Percentiles rank a stretch among this genome's conserved stretches.
These are phyloP conservation scores for Botrytis sinoallii DNA, from an alignment of 2,329 filamentous ascomycete genomes.

Conservation along the genomic window DNA sequence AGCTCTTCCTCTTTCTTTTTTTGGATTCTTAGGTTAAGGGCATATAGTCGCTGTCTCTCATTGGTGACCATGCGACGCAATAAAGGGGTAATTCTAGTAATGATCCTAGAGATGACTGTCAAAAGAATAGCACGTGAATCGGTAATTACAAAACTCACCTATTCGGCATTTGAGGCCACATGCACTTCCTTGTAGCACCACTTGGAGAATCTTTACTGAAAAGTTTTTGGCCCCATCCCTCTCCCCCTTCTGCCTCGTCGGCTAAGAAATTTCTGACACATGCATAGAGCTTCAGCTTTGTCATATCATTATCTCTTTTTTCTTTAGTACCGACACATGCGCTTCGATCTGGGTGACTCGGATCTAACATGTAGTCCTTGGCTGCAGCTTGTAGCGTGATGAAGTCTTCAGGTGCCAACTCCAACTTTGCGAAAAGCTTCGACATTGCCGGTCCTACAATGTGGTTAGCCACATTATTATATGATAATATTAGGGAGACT, in stretches of 20 bases:
- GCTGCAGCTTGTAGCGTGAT: slow-evolving; percentile 35
- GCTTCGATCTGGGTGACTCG: slow-evolving; percentile 33
- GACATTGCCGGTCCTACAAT: slow-evolving; percentile 34
- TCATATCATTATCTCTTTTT: slow-evolving; percentile 32
- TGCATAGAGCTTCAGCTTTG: slow-evolving; percentile 34
- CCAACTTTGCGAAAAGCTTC: slow-evolving; percentile 33
- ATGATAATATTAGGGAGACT: slow-evolving; percentile 10
- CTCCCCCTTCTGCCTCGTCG: slow-evolving; percentile 28
- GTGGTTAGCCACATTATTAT: slow-evolving; percentile 7
- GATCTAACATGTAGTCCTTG: slow-evolving; percentile 38
- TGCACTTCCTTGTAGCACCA: slow-evolving; percentile 27
- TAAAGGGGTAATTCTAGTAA: slow-evolving; percentile 33
- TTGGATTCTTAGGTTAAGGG: slow-evolving; percentile 26
- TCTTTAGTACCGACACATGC: slow-evolving; percentile 32
- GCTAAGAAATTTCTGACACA: slow-evolving; percentile 34
- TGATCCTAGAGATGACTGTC: slow-evolving; percentile 29
- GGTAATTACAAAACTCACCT: slow-evolving; percentile 29
- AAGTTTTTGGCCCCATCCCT: slow-evolving; percentile 35
- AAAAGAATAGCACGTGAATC: slow-evolving; percentile 17
- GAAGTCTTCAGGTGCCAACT: slow-evolving; percentile 34
- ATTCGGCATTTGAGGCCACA: slow-evolving; percentile 34
- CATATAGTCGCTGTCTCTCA: slow-evolving; percentile 37
- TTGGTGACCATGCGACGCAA: slow-evolving; percentile 39
- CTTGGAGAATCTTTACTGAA: slow-evolving; percentile 28
- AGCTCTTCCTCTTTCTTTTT: slow-evolving; percentile 22